Evolutionary conservation across 2,329 filamentous ascomycete species (phyloP).

Genomic region (Aspergillus tanneri): DNA sequence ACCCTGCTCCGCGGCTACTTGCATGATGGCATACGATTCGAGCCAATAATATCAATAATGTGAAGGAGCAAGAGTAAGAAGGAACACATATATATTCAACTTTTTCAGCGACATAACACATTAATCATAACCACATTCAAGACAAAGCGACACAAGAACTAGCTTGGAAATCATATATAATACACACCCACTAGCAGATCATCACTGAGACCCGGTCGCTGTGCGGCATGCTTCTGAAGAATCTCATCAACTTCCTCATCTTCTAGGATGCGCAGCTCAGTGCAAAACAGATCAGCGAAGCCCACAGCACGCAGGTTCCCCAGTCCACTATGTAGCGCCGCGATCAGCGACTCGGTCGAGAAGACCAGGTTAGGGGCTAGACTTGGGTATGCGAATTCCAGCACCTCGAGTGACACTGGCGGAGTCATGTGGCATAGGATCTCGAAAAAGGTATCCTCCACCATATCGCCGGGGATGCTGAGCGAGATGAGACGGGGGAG

Average conservation of each 20-base stretch:
- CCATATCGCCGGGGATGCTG: slow-evolving; percentile 33
- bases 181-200: slow-evolving; percentile 19
- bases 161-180: slow-evolving; percentile 19
- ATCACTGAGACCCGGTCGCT: neutral
- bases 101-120: neutral
- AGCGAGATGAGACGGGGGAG: slow-evolving; percentile 30
- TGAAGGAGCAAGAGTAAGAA: neutral
- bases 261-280: slow-evolving; percentile 19
- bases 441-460: slow-evolving; percentile 29
- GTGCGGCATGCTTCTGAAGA: slow-evolving; percentile 20
- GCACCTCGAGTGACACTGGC: slow-evolving; percentile 27
- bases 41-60: too few relatives aligned
- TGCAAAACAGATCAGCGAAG: slow-evolving; percentile 27
- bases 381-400: slow-evolving; percentile 28
- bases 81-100: neutral
- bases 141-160: neutral
- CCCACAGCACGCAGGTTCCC: slow-evolving; percentile 28
- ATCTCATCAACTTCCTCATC: slow-evolving; percentile 31
- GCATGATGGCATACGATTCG: too few relatives aligned
- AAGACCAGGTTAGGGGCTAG: slow-evolving; percentile 21
- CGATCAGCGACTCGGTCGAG: slow-evolving; percentile 20
- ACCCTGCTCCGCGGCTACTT: too few relatives aligned
- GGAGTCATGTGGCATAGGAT: slow-evolving; percentile 17
- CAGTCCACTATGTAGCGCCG: slow-evolving; percentile 23
- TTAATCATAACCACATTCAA: neutral